Evolutionary conservation across 1,139 yeast species (phyloP).

Genomic region (Candida gigantensis): DNA sequence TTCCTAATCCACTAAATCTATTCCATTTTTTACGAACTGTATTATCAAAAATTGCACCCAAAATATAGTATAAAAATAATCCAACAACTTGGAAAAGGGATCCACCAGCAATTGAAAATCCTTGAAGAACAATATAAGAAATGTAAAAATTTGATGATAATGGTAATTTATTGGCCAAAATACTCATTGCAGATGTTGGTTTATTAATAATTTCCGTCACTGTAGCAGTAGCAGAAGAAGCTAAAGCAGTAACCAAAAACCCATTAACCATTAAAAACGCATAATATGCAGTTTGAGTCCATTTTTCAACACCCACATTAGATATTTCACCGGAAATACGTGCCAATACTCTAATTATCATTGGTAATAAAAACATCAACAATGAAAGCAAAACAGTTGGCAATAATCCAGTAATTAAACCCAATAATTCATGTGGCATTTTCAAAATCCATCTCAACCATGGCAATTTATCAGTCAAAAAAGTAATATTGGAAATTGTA

Average conservation of each 20-base stretch:
- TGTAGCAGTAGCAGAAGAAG: constrained; percentile 74
- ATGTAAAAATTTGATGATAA: constrained; percentile 86
- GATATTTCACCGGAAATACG: constrained; percentile 67
- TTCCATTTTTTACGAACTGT: constrained; percentile 88
- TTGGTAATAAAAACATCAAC: constrained; percentile 77
- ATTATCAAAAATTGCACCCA: constrained; percentile 69
- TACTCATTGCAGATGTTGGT: constrained; percentile 66
- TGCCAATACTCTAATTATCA: constrained; percentile 73
- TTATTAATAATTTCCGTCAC: constrained; percentile 65
- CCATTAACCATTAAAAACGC: constrained; percentile 71
- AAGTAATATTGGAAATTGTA: constrained; percentile 71
- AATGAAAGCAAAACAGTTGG: constrained; percentile 69
- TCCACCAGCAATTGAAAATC: constrained; percentile 79
- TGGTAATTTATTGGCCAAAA: constrained; percentile 77
- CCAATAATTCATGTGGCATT: constrained; percentile 59
- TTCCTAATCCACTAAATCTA: constrained; percentile 63
- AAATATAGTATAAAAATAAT: constrained; percentile 64
- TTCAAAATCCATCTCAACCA: constrained; percentile 64
- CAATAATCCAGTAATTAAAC: constrained; percentile 72
- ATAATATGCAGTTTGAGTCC: constrained; percentile 75
- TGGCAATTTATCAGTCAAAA: constrained; percentile 58
- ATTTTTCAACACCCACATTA: constrained; percentile 62
- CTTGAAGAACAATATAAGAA: constrained; percentile 74
- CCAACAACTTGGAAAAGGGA: constrained; percentile 76
- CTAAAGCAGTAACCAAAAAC: constrained; percentile 65